These are phyloP conservation scores for Letharia lupina DNA, from an alignment of 495 filamentous ascomycete species.

Conservation along the genomic window DNA sequence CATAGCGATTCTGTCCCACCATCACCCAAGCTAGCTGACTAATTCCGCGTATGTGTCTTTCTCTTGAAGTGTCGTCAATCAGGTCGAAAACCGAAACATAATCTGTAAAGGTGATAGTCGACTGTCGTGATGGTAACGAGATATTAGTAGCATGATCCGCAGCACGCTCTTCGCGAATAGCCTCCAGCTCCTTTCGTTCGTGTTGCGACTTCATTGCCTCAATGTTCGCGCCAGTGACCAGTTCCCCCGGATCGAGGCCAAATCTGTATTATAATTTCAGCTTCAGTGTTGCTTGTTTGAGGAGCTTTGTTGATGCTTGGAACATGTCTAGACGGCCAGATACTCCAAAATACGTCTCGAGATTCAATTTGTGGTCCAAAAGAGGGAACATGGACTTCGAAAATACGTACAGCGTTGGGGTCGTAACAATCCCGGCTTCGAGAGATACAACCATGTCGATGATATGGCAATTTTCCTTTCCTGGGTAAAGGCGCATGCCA, in stretches of 20 bases:
- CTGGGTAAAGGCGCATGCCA: conserved; percentile 72
- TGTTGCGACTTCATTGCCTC: conserved; percentile 48
- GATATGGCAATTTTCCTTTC: conserved; percentile 83
- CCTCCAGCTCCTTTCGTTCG: conserved; percentile 37
- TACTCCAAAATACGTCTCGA: neutral
- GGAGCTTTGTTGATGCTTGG: neutral
- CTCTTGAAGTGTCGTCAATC: conserved; percentile 68
- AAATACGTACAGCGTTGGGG: conserved; percentile 56
- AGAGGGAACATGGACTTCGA: neutral
- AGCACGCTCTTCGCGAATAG: conserved; percentile 19
- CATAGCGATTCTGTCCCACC: conserved; percentile 52
- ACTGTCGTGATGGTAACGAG: conserved; percentile 18
- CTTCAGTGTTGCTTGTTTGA: neutral
- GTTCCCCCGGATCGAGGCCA: conserved; percentile 77
- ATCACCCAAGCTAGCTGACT: conserved; percentile 75
- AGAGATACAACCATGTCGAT: conserved; percentile 93
- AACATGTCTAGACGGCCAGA: neutral
- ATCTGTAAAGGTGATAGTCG: conserved; percentile 63
- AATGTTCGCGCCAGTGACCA: conserved; percentile 54
- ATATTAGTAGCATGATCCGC: neutral
- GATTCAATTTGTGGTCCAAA: neutral
- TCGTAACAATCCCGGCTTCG: conserved; percentile 72
- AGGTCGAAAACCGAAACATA: conserved; percentile 86
- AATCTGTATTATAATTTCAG: conserved; percentile 37
- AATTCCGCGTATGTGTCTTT: conserved; percentile 66